phyloP scores from a whole-genome alignment of 2,329 filamentous ascomycete species.

The Aspergillus eucalypticola region DNA sequence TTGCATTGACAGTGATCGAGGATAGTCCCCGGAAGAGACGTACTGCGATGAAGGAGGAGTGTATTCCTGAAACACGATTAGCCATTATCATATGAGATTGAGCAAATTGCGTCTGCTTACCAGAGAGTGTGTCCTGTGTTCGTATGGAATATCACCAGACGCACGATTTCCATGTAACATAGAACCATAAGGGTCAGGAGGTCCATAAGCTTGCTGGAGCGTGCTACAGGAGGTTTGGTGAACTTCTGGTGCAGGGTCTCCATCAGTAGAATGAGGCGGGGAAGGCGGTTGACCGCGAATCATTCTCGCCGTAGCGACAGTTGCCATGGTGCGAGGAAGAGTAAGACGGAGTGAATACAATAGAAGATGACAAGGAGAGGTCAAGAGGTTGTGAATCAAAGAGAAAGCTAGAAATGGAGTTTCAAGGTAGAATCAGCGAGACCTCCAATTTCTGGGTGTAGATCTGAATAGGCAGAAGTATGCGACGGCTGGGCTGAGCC shows the following conservation, averaged over 20 bases:
- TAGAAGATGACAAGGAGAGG: neutral
- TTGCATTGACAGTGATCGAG: constrained; percentile 18
- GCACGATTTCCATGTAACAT: constrained; percentile 3
- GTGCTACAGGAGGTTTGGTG: constrained; percentile 16
- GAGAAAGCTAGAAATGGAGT: neutral
- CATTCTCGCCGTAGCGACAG: constrained; percentile 12
- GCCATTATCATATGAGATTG: neutral
- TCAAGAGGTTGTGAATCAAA: neutral
- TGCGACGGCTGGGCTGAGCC: neutral
- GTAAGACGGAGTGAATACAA: neutral
- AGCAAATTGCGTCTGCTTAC: constrained; percentile 20
- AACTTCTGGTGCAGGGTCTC: constrained; percentile 21
- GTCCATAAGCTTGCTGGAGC: constrained; percentile 18
- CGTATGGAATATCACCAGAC: constrained; percentile 10
- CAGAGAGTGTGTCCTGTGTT: constrained; percentile 16
- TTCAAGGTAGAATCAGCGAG: neutral
- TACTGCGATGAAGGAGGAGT: constrained; percentile 16
- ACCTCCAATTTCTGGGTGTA: neutral
- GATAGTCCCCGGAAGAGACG: constrained; percentile 19
- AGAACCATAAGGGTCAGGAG: constrained; percentile 9
- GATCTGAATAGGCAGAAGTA: neutral
- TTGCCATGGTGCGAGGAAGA: constrained; percentile 9
- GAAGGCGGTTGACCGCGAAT: constrained; percentile 29
- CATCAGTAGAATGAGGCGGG: constrained; percentile 32
- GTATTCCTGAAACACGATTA: constrained; percentile 5